A percentile compares a stretch with the other conserved stretches of the same genome.
phyloP scores from a whole-genome alignment of 345 rosid genomes.

The Lepidium africanum region DNA sequence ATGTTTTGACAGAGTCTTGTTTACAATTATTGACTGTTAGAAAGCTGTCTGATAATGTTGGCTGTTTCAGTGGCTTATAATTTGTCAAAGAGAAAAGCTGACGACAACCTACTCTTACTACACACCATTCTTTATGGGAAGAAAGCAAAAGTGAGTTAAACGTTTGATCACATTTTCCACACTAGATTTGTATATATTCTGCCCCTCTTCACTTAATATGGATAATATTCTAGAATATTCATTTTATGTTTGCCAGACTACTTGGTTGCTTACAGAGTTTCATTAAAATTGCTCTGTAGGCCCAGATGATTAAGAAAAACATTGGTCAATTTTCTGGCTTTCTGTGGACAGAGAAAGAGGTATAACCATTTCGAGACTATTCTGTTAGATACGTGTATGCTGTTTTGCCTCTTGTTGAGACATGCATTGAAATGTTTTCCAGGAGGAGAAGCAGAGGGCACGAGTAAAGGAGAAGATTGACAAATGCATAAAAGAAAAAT shows the following conservation, averaged over 20 bases:
- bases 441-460: constrained; percentile 68
- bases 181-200: neutral
- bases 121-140: constrained; percentile 84
- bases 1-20: neutral
- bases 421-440: neutral
- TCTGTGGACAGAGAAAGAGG: constrained; percentile 88
- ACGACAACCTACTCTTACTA: constrained; percentile 70
- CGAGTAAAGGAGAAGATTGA: constrained; percentile 80
- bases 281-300: constrained; percentile 36
- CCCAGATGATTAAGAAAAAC: constrained; percentile 70
- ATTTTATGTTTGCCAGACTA: neutral
- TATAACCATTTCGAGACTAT: constrained; percentile 12
- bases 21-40: neutral
- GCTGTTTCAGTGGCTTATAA: constrained; percentile 87
- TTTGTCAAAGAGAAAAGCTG: constrained; percentile 91
- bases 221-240: neutral
- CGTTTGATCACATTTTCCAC: neutral
- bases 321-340: constrained; percentile 90
- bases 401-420: constrained; percentile 8
- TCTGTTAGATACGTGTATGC: constrained; percentile 1
- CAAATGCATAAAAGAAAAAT: constrained; percentile 81
- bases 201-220: neutral
- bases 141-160: constrained; percentile 77
- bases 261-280: neutral
- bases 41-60: constrained; percentile 21